Base-by-base conservation (phyloP, 208 protist genomes). In the Trypanosoma melophagium region DNA sequence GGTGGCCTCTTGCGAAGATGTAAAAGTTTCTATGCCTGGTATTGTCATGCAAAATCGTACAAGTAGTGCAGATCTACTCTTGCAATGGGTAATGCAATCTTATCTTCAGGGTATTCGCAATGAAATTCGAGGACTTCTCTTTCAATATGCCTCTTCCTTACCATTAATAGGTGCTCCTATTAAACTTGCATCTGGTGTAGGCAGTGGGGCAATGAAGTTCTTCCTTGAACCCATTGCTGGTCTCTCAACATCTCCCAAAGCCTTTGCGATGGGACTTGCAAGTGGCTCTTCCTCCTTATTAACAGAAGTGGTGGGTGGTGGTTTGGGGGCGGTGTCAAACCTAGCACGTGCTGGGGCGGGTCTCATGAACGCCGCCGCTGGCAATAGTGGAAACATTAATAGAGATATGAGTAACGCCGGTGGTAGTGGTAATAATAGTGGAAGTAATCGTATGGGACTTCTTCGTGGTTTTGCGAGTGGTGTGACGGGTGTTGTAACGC, bases 61-160 rank as follows among this genome's bases (percentile, higher is more conserved):
- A 2, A 80, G 81, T 52, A 81, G 81, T 22, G 74, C 90, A 4
- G 83, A 71, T 45, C 77, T 93, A 9, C 76, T 93, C 16, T 19
- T 81, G 47, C 74, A 92, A 77, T 93, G 88, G 87, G 31, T 96
- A 2, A 49, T 62, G n/a, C 79, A 87, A 67, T 74, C 64, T 53
- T 96, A 94, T 80, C 67, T 79, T n/a, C 83, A 90, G 50, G 76
- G 70, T 1, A 68, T 94, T 54, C 56, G 89, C 14, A 47, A 81
- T 4, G 88, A 92, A 71, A 66, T 94, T 24, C 69, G 78, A 25
- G 91, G 81, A 2, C 60, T 96, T 28, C 42, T 92, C 49, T 76
- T 94, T 62, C 91, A 96, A 71, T 96, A 94, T 76, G 91, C 91
- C 35, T 83, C 84, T 14, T 96, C 91, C 51, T 70, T 96, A 40